Evolutionary conservation across 2,329 filamentous ascomycete species (phyloP).

Genomic region (Myriosclerotinia duriaeana): DNA sequence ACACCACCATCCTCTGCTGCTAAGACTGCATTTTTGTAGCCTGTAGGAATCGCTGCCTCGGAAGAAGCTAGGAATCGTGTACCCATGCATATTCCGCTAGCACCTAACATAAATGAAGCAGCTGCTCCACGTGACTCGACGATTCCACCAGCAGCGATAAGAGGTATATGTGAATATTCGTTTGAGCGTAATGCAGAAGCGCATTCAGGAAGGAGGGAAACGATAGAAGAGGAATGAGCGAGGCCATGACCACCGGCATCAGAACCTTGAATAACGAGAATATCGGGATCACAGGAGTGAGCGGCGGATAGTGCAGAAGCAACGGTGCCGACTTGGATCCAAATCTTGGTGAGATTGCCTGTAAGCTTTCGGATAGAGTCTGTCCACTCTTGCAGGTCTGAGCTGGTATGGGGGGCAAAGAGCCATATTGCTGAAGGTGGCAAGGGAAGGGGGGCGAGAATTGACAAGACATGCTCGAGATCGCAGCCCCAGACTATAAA

Average conservation of each 20-base stretch:
- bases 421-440: constrained; percentile 48
- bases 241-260: constrained; percentile 44
- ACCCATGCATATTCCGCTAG: constrained; percentile 49
- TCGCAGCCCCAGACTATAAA: constrained; percentile 49
- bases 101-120: constrained; percentile 42
- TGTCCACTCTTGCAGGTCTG: constrained; percentile 39
- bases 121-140: constrained; percentile 42
- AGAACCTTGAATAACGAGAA: constrained; percentile 42
- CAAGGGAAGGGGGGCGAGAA: constrained; percentile 37
- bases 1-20: constrained; percentile 50
- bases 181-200: constrained; percentile 35
- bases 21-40: constrained; percentile 50
- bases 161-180: constrained; percentile 34
- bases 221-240: constrained; percentile 38
- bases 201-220: constrained; percentile 42
- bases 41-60: constrained; percentile 49
- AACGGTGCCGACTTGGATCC: constrained; percentile 42
- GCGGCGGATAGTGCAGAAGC: constrained; percentile 35
- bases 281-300: constrained; percentile 37
- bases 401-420: constrained; percentile 44
- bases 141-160: constrained; percentile 43
- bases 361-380: constrained; percentile 34
- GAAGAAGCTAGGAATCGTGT: constrained; percentile 50
- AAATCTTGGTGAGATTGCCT: constrained; percentile 37
- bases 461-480: constrained; percentile 39